A percentile compares a stretch with the other conserved stretches of the same genome.
Conservation (phyloP, 2,329 filamentous ascomycete genomes). For the Aspergillus puulaauensis region DNA sequence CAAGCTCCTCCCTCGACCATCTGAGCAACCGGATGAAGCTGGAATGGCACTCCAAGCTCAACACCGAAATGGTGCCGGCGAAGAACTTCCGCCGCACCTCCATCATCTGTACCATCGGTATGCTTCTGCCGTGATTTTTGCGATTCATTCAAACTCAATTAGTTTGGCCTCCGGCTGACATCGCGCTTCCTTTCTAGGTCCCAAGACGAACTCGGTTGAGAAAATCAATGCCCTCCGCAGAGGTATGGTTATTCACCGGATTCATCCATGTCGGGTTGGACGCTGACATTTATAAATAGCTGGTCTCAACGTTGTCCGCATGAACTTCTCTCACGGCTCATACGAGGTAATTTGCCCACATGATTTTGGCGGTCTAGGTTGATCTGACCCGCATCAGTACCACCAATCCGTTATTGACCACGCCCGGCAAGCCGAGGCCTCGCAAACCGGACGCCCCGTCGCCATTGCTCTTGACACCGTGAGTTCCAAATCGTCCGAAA, state of each 20-base stretch:
- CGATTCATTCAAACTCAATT: not conserved
- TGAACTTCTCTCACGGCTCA: conserved; percentile 97
- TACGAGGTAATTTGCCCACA: conserved; percentile 60
- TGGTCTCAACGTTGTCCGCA: conserved; percentile 97
- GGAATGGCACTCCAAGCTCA: conserved; percentile 73
- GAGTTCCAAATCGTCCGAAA: conserved; percentile 48
- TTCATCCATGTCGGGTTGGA: not conserved
- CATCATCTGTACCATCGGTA: conserved; percentile 97
- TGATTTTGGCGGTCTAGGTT: not conserved
- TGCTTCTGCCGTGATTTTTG: conserved; percentile 21
- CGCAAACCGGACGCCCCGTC: conserved; percentile 77
- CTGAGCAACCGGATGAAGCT: conserved; percentile 72
- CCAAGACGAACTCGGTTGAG: conserved; percentile 97
- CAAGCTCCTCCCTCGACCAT: conserved; percentile 82
- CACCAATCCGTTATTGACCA: conserved; percentile 98
- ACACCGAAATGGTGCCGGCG: conserved; percentile 83
- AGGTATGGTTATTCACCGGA: conserved; percentile 38
- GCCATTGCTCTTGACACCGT: conserved; percentile 88
- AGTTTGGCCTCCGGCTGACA: conserved; percentile 20
- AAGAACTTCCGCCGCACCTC: conserved; percentile 94
- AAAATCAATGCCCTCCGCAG: conserved; percentile 92
- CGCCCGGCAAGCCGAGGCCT: conserved; percentile 79
- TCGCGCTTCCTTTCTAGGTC: conserved; percentile 52
- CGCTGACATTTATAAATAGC: conserved; percentile 44
- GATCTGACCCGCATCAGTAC: conserved; percentile 56